Conservation (phyloP, 495 filamentous ascomycete species). For the Talaromyces stipitatus region DNA sequence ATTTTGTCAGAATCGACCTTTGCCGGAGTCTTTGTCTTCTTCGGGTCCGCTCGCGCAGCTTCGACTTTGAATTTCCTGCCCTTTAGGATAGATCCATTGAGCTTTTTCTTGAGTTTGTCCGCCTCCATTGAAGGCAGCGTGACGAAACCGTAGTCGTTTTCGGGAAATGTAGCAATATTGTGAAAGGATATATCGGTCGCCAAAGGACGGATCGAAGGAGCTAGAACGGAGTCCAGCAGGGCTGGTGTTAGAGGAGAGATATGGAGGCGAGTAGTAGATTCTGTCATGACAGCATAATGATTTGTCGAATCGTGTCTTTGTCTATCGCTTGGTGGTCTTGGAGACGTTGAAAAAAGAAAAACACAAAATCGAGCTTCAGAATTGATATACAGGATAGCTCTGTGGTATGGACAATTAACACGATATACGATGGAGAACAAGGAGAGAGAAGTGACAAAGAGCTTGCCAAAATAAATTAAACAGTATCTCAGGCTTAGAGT, state of each 20-base stretch:
- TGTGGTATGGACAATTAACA: no score
- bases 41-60: slow-evolving; percentile 57
- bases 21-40: slow-evolving; percentile 24
- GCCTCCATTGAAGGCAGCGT: slow-evolving; percentile 75
- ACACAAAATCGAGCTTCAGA: background rate
- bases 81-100: slow-evolving; percentile 81
- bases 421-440: no score
- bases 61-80: slow-evolving; percentile 81
- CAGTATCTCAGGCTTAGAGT: background rate
- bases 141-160: slow-evolving; percentile 82
- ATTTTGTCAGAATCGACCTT: slow-evolving; percentile 18
- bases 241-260: slow-evolving; percentile 75
- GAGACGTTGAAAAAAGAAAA: background rate
- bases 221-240: slow-evolving; percentile 60
- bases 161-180: slow-evolving; percentile 73
- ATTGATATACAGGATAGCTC: background rate
- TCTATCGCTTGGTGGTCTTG: background rate
- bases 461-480: background rate
- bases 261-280: slow-evolving; percentile 57
- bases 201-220: slow-evolving; percentile 54
- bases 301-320: background rate
- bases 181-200: slow-evolving; percentile 83
- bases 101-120: slow-evolving; percentile 81
- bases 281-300: slow-evolving; percentile 17
- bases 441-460: background rate